Evolutionary conservation across 768 basidiomycete genomes (phyloP).

Genomic region (Tricholoma hemisulphureum): DNA sequence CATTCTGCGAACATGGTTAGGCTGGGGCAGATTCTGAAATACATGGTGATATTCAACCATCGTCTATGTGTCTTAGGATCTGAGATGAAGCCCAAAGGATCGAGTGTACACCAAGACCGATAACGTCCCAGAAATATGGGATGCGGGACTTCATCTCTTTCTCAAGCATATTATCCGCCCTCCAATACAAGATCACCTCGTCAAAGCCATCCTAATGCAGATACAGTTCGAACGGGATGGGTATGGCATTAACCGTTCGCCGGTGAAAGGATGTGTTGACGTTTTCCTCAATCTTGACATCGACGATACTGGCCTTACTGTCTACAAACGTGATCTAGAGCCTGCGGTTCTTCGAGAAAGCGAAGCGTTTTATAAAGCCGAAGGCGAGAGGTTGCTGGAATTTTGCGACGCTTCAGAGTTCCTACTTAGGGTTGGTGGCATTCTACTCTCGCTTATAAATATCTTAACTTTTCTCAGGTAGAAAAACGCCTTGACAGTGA

Average conservation of each 20-base stretch:
- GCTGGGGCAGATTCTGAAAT: conserved; percentile 86
- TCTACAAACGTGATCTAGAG: conserved; percentile 86
- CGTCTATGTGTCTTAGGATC: neutral
- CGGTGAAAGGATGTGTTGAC: conserved; percentile 85
- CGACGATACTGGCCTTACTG: conserved; percentile 47
- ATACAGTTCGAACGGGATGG: conserved; percentile 92
- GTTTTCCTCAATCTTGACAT: conserved; percentile 71
- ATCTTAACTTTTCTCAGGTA: conserved; percentile 43
- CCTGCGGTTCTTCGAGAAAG: conserved; percentile 78
- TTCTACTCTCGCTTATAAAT: conserved; percentile 35
- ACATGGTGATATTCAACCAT: conserved; percentile 65
- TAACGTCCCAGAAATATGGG: conserved; percentile 76
- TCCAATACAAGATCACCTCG: conserved; percentile 81
- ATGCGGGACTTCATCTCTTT: conserved; percentile 82
- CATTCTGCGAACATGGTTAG: conserved; percentile 88
- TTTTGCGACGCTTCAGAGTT: conserved; percentile 82
- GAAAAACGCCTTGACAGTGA: conserved; percentile 82
- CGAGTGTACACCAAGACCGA: conserved; percentile 78
- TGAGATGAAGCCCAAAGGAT: conserved; percentile 57
- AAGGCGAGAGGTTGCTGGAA: conserved; percentile 68
- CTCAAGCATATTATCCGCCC: conserved; percentile 73
- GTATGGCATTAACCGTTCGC: conserved; percentile 85
- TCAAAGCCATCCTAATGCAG: conserved; percentile 79
- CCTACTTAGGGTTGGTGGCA: conserved; percentile 50
- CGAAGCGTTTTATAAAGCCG: conserved; percentile 71